A percentile compares a stretch with the other conserved stretches of the same genome.
These are phyloP conservation scores for Torulaspora quercuum DNA, from an alignment of 805 yeast species.

Conservation along the genomic window DNA sequence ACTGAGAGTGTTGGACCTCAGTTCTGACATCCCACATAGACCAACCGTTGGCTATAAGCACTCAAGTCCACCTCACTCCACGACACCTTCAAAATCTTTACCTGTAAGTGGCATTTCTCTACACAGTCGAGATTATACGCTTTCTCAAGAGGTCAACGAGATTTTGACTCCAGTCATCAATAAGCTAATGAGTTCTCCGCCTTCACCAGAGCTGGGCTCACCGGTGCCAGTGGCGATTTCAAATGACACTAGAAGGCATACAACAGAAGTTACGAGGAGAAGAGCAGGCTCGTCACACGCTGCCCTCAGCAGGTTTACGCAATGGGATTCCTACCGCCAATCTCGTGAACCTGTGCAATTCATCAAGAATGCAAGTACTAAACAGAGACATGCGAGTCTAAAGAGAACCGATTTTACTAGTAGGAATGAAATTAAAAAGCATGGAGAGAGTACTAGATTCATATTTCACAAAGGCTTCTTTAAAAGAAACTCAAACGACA, in stretches of 20 bases:
- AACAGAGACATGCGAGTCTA: constrained; percentile 16
- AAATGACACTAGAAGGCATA: constrained; percentile 2
- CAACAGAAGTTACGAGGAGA: constrained; percentile 5
- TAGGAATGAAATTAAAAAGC: constrained; percentile 18
- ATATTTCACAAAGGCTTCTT: constrained; percentile 33
- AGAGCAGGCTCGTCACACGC: constrained; percentile 2
- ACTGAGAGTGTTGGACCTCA: constrained; percentile 8
- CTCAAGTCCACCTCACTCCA: constrained; percentile 7
- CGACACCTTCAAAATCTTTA: constrained; percentile 7
- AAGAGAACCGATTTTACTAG: constrained; percentile 28
- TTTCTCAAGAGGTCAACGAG: constrained; percentile 6
- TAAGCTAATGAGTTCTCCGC: constrained; percentile 8
- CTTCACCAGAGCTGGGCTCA: constrained; percentile 1
- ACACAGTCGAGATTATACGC: constrained; percentile 1
- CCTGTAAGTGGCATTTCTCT: neutral
- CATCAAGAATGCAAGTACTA: neutral
- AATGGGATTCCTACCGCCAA: constrained; percentile 13
- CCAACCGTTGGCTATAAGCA: constrained; percentile 7
- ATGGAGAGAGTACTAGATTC: constrained; percentile 16
- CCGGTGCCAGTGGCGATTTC: neutral
- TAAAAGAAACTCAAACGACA: constrained; percentile 10
- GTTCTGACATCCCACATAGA: constrained; percentile 9
- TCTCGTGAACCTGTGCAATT: constrained; percentile 1
- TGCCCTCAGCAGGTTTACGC: constrained; percentile 9
- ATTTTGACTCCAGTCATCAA: constrained; percentile 10